Conservation (phyloP, 1,284 basidiomycete genomes). For the Agroathelia rolfsii region DNA sequence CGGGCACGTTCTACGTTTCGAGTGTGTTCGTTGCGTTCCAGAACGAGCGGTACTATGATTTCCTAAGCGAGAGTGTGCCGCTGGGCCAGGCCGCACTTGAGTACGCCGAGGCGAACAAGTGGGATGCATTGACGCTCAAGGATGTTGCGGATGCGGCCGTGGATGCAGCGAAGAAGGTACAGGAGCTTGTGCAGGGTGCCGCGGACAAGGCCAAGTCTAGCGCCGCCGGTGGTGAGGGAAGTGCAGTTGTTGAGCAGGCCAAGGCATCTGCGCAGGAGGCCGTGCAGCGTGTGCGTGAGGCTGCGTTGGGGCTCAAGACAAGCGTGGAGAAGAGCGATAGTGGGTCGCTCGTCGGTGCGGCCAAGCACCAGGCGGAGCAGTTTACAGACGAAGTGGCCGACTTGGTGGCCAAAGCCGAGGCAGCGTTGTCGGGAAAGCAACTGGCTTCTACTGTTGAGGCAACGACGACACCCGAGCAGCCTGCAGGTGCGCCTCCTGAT, state of each 20-base stretch:
- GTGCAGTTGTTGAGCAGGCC: slow-evolving; percentile 25
- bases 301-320: slow-evolving; percentile 39
- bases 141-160: slow-evolving; percentile 50
- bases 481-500: slow-evolving; percentile 21
- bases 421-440: slow-evolving; percentile 42
- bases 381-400: slow-evolving; percentile 56
- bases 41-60: slow-evolving; percentile 65
- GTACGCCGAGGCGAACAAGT: slow-evolving; percentile 69
- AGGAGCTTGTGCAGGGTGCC: slow-evolving; percentile 21
- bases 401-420: slow-evolving; percentile 61
- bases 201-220: slow-evolving; percentile 30
- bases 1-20: slow-evolving; percentile 73
- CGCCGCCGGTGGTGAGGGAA: slow-evolving; percentile 26
- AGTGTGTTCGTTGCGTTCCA: slow-evolving; percentile 70
- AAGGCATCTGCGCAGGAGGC: slow-evolving; percentile 25
- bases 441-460: slow-evolving; percentile 21
- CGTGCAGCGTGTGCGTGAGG: slow-evolving; percentile 39
- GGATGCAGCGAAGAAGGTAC: slow-evolving; percentile 29
- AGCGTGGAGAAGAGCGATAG: slow-evolving; percentile 31
- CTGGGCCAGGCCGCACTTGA: slow-evolving; percentile 70
- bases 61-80: slow-evolving; percentile 76
- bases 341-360: slow-evolving; percentile 32
- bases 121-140: slow-evolving; percentile 61
- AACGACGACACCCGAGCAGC: slow-evolving; percentile 23
- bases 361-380: slow-evolving; percentile 38